phyloP scores from a whole-genome alignment of 805 yeast genomes.

The Lipomyces chichibuensis region DNA sequence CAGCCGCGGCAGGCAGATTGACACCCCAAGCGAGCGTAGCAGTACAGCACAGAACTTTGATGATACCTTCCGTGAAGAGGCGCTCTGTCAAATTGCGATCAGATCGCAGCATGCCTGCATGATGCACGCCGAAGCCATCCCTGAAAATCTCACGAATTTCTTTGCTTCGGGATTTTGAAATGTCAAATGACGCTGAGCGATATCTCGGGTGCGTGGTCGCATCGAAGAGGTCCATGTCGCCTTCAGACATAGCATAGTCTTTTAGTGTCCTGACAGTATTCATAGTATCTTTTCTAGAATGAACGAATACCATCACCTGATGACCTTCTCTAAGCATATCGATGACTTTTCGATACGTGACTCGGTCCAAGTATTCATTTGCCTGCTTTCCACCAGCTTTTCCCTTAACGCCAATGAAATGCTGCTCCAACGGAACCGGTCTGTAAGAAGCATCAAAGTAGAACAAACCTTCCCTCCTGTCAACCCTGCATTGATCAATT shows the following conservation, averaged over 20 bases:
- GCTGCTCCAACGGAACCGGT: conserved; percentile 91
- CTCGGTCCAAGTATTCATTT: conserved; percentile 58
- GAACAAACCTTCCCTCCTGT: conserved; percentile 87
- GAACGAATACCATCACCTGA: conserved; percentile 97
- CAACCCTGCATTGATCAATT: conserved; percentile 53
- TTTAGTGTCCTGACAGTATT: conserved; percentile 78
- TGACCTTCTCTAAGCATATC: conserved; percentile 58
- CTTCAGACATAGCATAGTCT: conserved; percentile 63
- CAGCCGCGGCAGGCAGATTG: conserved; percentile 96
- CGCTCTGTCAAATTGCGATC: conserved; percentile 90
- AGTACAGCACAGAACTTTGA: conserved; percentile 90
- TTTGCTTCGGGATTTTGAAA: conserved; percentile 66
- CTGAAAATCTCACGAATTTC: conserved; percentile 80
- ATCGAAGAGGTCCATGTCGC: conserved; percentile 56
- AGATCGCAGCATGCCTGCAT: conserved; percentile 92
- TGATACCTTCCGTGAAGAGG: conserved; percentile 81
- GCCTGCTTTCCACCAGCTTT: conserved; percentile 77
- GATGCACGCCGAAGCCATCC: conserved; percentile 89
- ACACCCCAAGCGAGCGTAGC: conserved; percentile 99
- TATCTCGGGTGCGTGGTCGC: conserved; percentile 46
- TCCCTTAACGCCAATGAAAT: conserved; percentile 82
- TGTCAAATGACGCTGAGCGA: conserved; percentile 58
- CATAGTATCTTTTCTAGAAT: conserved; percentile 89
- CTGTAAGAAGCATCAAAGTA: conserved; percentile 91
- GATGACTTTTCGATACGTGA: conserved; percentile 73